phyloP scores from a whole-genome alignment of 1,284 basidiomycete species.

The Ceratobasidium sp. region DNA sequence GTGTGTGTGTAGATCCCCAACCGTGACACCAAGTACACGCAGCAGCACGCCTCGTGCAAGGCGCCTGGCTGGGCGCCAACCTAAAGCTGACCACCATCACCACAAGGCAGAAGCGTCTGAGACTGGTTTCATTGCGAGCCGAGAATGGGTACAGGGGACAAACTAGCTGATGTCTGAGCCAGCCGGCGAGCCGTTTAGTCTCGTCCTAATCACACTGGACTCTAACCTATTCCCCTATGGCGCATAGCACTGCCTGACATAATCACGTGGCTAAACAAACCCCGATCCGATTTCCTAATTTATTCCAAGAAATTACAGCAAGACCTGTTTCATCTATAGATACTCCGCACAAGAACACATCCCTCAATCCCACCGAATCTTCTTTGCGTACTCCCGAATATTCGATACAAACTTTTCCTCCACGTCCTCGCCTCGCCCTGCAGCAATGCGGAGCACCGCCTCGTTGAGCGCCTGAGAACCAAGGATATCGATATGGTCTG shows the following conservation, averaged over 20 bases:
- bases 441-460: constrained; percentile 87
- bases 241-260: neutral
- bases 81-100: neutral
- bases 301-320: neutral
- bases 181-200: neutral
- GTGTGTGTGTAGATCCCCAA: no score
- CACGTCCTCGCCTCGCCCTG: constrained; percentile 72
- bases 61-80: neutral
- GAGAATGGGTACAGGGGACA: neutral
- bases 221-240: no score
- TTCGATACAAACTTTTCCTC: constrained; percentile 78
- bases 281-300: neutral
- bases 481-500: constrained; percentile 93
- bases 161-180: neutral
- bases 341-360: neutral
- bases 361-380: constrained; percentile 74
- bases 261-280: neutral
- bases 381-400: constrained; percentile 78
- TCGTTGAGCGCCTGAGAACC: constrained; percentile 89
- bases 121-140: neutral
- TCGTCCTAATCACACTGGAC: neutral
- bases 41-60: no score
- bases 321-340: neutral
- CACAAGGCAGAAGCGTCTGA: neutral
- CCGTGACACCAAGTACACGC: no score